phyloP scores from a whole-genome alignment of 805 yeast species.

The Ascoidea tarda region DNA sequence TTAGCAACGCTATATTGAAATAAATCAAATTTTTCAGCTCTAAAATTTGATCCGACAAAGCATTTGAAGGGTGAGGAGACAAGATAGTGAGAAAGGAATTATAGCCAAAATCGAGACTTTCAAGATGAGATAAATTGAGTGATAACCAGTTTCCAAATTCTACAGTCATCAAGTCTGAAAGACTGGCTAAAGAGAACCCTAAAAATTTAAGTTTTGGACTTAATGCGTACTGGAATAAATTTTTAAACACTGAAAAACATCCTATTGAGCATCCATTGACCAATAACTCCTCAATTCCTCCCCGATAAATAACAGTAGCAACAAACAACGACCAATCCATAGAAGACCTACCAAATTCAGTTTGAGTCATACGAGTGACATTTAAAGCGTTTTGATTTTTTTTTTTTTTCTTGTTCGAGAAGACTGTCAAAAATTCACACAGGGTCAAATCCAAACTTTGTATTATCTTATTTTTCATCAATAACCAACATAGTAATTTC shows the following conservation, averaged over 20 bases:
- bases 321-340: constrained; percentile 76
- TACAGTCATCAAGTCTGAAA: constrained; percentile 41
- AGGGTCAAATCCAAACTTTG: constrained; percentile 57
- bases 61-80: too few relatives aligned
- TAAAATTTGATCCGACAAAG: constrained; percentile 20
- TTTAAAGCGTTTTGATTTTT: not conserved
- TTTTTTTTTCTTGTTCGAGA: not conserved
- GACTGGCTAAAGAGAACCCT: constrained; percentile 69
- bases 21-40: constrained; percentile 29
- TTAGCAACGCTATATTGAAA: constrained; percentile 18
- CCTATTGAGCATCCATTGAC: constrained; percentile 70
- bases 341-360: constrained; percentile 36
- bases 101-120: constrained; percentile 76
- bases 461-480: constrained; percentile 46
- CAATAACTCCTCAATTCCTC: constrained; percentile 69
- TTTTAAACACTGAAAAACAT: constrained; percentile 30
- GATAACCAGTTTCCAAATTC: constrained; percentile 47
- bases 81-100: constrained; percentile 34
- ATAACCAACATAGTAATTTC: constrained; percentile 66
- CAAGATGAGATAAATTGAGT: constrained; percentile 22
- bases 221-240: constrained; percentile 54
- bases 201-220: constrained; percentile 41
- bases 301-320: constrained; percentile 60
- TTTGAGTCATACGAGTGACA: constrained; percentile 21
- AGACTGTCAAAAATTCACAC: constrained; percentile 19